Base-by-base conservation (phyloP, 441 rosid species). In the Theobroma grandiflorum region DNA sequence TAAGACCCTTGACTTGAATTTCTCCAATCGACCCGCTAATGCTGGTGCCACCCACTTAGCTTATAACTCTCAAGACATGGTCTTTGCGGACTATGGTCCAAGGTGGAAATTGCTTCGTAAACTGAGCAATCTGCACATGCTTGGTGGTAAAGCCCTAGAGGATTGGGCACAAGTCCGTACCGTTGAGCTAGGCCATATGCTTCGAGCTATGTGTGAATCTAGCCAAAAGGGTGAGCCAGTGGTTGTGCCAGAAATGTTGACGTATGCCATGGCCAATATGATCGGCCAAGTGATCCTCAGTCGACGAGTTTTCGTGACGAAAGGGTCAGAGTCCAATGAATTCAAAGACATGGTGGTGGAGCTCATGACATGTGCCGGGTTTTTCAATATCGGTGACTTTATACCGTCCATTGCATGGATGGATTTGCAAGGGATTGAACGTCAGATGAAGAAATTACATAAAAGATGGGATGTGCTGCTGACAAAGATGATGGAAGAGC, bases 301-400 rank as follows among this genome's bases (percentile, higher is more conserved):
- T 59, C 87, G 89, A 4, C 82, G 92, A 1, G 88, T 92, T 73
- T 92, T 89, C 70, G 90, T 8, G 45, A 89, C 87, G 0, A 84
- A 87, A 33, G 92, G 92, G 2, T 38, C 83, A 0, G 90, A 89
- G 74, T 88, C 92, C 2, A 87, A 90, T 8, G 90, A 89, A 84
- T 90, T 90, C 71, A 90, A 87, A 37, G 91, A 89, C 72, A 90
- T 92, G 92, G 95, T 92, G 74, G 94, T 90, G 80, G 95, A 92
- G 82, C 89, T 90, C 16, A 92, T 92, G 94, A 90, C 91, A 0
- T 66, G 84, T 0, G 94, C 94, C 0, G 95, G 95, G 2, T 12
- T 20, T 47, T 90, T 90, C 78, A 92, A 90, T 26, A 82, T 90
- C 47, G 94, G 95, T 0, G 94, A 92, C 58, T 92, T 89, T 53